A percentile compares a stretch with the other conserved stretches of the same genome.
phyloP scores from a whole-genome alignment of 1,284 basidiomycete genomes.

The Leccinum fallax region DNA sequence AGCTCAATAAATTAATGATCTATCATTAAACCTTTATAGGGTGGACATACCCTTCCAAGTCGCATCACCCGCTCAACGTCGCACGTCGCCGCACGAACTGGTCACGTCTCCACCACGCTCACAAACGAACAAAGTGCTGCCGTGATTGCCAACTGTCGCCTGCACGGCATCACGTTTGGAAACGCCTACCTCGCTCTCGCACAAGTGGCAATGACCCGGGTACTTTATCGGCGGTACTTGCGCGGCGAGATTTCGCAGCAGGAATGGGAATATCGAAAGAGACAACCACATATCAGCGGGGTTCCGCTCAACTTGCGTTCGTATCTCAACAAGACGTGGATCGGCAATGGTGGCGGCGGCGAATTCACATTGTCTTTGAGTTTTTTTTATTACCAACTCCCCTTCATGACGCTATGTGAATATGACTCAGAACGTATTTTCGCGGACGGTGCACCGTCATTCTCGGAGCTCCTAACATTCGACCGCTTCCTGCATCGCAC shows the following conservation, averaged over 20 bases:
- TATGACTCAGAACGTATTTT: conserved; percentile 9
- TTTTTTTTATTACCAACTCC: conserved; percentile 47
- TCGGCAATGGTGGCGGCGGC: conserved; percentile 43
- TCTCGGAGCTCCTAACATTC: conserved; percentile 43
- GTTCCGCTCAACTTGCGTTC: conserved; percentile 54
- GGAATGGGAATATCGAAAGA: conserved; percentile 56
- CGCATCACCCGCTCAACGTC: conserved; percentile 39
- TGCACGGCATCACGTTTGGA: conserved; percentile 51
- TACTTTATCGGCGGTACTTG: conserved; percentile 50
- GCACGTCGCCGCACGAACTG: conserved; percentile 41
- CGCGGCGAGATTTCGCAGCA: conserved; percentile 48
- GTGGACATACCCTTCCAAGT: conserved; percentile 58
- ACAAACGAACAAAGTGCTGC: conserved; percentile 29
- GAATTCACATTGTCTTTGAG: conserved; percentile 49
- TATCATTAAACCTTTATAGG: conserved; percentile 38
- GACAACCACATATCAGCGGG: conserved; percentile 50
- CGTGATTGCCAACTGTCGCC: conserved; percentile 44
- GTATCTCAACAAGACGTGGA: conserved; percentile 52
- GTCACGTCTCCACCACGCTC: conserved; percentile 27
- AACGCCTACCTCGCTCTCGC: conserved; percentile 50
- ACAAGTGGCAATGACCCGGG: conserved; percentile 56
- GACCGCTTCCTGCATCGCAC: conserved; percentile 50
- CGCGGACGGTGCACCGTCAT: conserved; percentile 42
- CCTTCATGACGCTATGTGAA: conserved; percentile 52
- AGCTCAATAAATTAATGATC: not conserved